Evolutionary conservation across 768 basidiomycete genomes (phyloP).

Genomic region (Pleurotus salmoneostramineus): DNA sequence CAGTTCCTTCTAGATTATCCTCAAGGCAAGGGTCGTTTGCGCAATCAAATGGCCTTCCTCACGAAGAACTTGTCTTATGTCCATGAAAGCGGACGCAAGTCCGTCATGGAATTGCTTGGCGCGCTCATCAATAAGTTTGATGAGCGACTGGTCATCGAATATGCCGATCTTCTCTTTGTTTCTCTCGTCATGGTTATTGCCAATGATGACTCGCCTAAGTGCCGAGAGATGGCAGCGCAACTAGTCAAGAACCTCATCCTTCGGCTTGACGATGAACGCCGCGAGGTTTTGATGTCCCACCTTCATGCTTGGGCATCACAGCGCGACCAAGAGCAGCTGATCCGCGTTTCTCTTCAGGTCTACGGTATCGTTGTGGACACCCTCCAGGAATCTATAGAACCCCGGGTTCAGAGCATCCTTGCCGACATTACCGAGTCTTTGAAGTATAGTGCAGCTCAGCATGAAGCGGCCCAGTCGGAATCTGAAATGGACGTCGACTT

Average conservation of each 20-base stretch:
- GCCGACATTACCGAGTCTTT: conserved; percentile 54
- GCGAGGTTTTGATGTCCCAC: conserved; percentile 58
- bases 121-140: conserved; percentile 87
- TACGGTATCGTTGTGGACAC: conserved; percentile 79
- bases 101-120: conserved; percentile 91
- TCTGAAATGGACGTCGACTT: conserved; percentile 48
- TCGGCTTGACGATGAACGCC: conserved; percentile 59
- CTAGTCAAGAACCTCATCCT: conserved; percentile 75
- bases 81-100: conserved; percentile 85
- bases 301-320: conserved; percentile 79
- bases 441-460: conserved; percentile 33
- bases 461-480: conserved; percentile 36
- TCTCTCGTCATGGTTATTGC: conserved; percentile 90
- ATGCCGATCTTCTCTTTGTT: conserved; percentile 86
- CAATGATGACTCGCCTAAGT: conserved; percentile 90
- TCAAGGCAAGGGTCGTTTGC: conserved; percentile 88
- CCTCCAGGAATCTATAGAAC: conserved; percentile 40
- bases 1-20: conserved; percentile 98
- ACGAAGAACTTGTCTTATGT: conserved; percentile 90
- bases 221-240: conserved; percentile 83
- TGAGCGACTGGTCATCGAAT: conserved; percentile 64
- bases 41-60: conserved; percentile 85
- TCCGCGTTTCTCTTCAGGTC: conserved; percentile 75
- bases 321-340: conserved; percentile 52
- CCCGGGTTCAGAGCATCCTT: conserved; percentile 46